Base-by-base conservation (phyloP, 345 rosid species). In the Aquilaria sinensis region DNA sequence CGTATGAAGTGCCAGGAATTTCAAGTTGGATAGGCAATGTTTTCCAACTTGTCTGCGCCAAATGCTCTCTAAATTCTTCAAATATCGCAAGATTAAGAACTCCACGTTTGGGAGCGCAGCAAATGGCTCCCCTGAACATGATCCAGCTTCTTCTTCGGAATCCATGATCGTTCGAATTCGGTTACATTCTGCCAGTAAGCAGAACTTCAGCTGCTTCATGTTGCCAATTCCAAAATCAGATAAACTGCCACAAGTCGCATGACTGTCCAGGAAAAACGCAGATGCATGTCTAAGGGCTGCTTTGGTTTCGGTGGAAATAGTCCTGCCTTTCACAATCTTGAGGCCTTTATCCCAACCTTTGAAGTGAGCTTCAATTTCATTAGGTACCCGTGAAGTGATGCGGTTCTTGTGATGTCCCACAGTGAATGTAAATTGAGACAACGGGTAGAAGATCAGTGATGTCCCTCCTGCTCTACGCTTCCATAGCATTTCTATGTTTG, bases 171-270 rank as follows among this genome's bases (percentile, higher is more conserved):
- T 58, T 37, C 47, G 59, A 3, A 75, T 2, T 59, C 63, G 53
- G 15, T 64, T 55, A 54, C 75, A 75, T 47, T 75, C 67, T 2
- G 61, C 79, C 1, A 67, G 16, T 37, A 75, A 31, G 9, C 79
- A 71, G 14, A 56, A 67, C 9, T 60, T 60, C 30, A 70, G 58
- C 30, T 71, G 51, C 31, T 31, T 47, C 72, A 71, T 60, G 43
- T n/a, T 63, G 1, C 16, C 31, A 1, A 45, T 15, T n/a, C 70
- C 72, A 51, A 75, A 65, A 16, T 63, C 63, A 5, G 67, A 66
- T 2, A 75, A 58, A 37, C 14, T 66, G 31, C n/a, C 56, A 0
- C 51, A 53, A 62, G 57, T 67, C 2, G 51, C n/a, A 23, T 70
- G 68, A 2, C 75, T 53, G 12, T 74, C 72, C 50, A 74, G 43